Evolutionary conservation across 306 rosid species (phyloP).

Genomic region (Trifolium repens): DNA sequence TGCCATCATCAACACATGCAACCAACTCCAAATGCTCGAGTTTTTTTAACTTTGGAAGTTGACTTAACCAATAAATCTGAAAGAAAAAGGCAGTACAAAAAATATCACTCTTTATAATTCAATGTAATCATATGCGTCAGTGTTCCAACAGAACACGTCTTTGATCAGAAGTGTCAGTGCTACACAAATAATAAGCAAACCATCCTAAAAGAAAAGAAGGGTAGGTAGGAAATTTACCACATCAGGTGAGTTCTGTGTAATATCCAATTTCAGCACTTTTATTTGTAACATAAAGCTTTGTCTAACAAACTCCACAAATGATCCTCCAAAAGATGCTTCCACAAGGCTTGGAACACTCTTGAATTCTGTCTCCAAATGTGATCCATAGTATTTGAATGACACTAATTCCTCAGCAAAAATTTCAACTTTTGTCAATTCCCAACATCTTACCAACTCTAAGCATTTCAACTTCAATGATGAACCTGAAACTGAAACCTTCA

Average conservation of each 20-base stretch:
- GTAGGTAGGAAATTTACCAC: conserved; percentile 23
- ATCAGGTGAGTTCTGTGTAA: conserved; percentile 36
- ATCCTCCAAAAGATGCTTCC: conserved; percentile 49
- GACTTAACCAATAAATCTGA: conserved; percentile 39
- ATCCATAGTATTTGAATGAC: conserved; percentile 44
- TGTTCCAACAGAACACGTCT: no score
- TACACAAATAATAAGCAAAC: background rate
- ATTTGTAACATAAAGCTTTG: conserved; percentile 41
- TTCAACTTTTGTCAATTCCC: conserved; percentile 38
- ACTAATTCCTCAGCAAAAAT: conserved; percentile 43
- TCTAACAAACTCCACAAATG: conserved; percentile 26
- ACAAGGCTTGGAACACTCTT: conserved; percentile 42
- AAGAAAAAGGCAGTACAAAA: conserved; percentile 11
- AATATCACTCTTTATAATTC: background rate
- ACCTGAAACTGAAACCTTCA: conserved; percentile 42
- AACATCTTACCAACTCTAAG: conserved; percentile 39
- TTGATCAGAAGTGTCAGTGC: no score
- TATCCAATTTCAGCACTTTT: conserved; percentile 47
- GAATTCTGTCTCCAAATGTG: conserved; percentile 33
- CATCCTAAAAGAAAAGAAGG: background rate
- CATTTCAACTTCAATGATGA: conserved; percentile 37
- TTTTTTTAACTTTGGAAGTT: conserved; percentile 38
- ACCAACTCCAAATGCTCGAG: conserved; percentile 46
- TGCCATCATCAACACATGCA: conserved; percentile 36
- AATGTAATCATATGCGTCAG: no score